A percentile compares a stretch with the other conserved stretches of the same genome.
These are phyloP conservation scores for Gymnopilus junonius DNA, from an alignment of 768 basidiomycete species.

Conservation along the genomic window DNA sequence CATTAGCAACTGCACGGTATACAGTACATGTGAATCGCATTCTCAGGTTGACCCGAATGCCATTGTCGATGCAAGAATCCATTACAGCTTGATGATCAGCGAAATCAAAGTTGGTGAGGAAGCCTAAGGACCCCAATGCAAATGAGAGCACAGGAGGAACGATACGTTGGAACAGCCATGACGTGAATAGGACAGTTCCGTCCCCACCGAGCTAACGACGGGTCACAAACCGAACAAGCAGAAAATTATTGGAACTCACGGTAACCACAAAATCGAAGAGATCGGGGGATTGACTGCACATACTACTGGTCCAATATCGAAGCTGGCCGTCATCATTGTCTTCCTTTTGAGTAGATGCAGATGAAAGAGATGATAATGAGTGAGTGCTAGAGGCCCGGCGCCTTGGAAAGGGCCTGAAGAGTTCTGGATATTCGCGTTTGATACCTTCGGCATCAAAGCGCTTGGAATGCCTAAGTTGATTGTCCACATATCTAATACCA, in stretches of 20 bases:
- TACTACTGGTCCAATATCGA: constrained; percentile 95
- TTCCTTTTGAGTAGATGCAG: constrained; percentile 45
- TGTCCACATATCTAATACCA: constrained; percentile 82
- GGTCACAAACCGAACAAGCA: constrained; percentile 14
- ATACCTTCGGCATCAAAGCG: constrained; percentile 96
- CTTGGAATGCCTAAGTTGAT: constrained; percentile 84
- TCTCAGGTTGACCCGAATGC: constrained; percentile 95
- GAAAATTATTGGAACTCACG: constrained; percentile 50
- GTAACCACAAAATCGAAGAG: constrained; percentile 98
- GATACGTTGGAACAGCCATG: constrained; percentile 98
- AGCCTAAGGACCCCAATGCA: constrained; percentile 95
- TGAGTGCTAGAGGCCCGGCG: constrained; percentile 73
- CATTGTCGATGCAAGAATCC: constrained; percentile 86
- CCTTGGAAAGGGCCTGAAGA: constrained; percentile 80
- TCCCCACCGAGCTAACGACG: constrained; percentile 87
- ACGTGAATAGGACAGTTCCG: constrained; percentile 97
- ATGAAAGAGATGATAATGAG: constrained; percentile 61
- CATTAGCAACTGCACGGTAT: constrained; percentile 85
- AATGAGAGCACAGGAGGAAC: constrained; percentile 99
- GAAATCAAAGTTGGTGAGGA: constrained; percentile 97
- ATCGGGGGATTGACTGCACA: constrained; percentile 91
- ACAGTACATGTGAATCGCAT: constrained; percentile 99
- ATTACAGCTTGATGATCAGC: constrained; percentile 83
- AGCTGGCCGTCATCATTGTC: constrained; percentile 85
- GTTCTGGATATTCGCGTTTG: constrained; percentile 80